phyloP scores from a whole-genome alignment of 2,329 filamentous ascomycete genomes.

The Fusarium miscanthi region DNA sequence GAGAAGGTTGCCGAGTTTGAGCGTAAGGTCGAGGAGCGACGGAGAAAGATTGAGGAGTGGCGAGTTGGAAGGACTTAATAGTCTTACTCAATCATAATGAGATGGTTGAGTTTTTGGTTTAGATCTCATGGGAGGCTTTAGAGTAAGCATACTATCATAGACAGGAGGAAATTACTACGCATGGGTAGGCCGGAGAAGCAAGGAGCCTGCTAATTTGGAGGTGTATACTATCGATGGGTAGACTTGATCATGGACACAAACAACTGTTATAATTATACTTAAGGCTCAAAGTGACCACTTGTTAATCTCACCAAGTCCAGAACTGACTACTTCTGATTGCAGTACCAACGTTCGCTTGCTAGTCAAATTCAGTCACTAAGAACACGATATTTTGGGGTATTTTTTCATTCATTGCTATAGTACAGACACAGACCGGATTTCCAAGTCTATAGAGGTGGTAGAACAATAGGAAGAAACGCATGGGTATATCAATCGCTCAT shows the following conservation, averaged over 20 bases:
- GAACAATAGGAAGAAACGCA: slow-evolving; percentile 43
- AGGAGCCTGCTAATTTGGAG: not conserved
- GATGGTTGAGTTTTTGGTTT: slow-evolving; percentile 3
- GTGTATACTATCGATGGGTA: slow-evolving; percentile 36
- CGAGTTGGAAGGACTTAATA: slow-evolving; percentile 48
- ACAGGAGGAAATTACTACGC: slow-evolving; percentile 5
- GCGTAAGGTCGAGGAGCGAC: slow-evolving; percentile 64
- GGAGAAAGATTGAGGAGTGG: slow-evolving; percentile 61
- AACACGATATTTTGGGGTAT: slow-evolving; percentile 26
- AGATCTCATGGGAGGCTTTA: slow-evolving; percentile 29
- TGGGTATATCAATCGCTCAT: slow-evolving; percentile 41
- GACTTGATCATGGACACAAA: slow-evolving; percentile 32
- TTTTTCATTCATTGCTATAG: slow-evolving; percentile 48
- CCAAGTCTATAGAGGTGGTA: slow-evolving; percentile 50
- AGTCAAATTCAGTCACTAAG: not conserved
- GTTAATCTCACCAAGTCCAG: too few relatives aligned
- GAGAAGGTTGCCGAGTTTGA: slow-evolving; percentile 71
- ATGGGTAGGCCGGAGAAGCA: not conserved
- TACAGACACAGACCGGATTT: slow-evolving; percentile 51
- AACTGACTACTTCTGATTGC: too few relatives aligned
- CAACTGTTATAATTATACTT: slow-evolving; percentile 4
- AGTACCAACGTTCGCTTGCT: not conserved
- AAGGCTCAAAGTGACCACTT: not conserved
- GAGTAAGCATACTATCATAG: slow-evolving; percentile 25
- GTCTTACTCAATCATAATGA: not conserved